Base-by-base conservation (phyloP, 2,329 filamentous ascomycete genomes). In the Kalaharituber pfeilii region DNA sequence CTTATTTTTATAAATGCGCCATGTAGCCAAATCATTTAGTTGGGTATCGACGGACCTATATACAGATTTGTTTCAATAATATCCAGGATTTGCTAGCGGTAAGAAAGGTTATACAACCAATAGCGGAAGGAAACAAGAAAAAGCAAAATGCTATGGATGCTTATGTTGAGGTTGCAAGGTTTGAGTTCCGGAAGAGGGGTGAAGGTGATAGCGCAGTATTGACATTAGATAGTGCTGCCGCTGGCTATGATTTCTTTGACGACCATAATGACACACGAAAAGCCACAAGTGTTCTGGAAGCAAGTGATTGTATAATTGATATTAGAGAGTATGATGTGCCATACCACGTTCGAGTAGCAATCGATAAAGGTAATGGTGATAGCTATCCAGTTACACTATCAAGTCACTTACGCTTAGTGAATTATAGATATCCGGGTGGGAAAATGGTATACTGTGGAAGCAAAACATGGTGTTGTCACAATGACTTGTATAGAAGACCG, bases 291-390 rank as follows among this genome's bases (percentile, higher is more conserved):
- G 81, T 86, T 71, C 75, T 81, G 63, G 88, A 96, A 69, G 87
- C 89, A 56, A 94, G 87, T 75, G 89, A 96, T 75, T 95, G 82
- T 69, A 87, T 98, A 75, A 78, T 95, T 71, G 93, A 98, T 76
- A 94, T 98, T 68, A 81, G 91, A 75, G 91, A 98, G 73, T 98
- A 94, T 70, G 91, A 98, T 70, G 93, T 98, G 65, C 93, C 91
- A 61, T 98, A 98, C 73, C 91, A 98, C 74, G 91, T 98, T 66
- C 80, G 91, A 77, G 89, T 98, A 71, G 85, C 93, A 70, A 98
- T 98, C 71, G 91, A 98, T 71, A 78, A 86, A 75, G 77, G 84
- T 86, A 20, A 51, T 51, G 51, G 30, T 22, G n/a, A 15, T 15
- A n/a, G n/a, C n/a, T n/a, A n/a, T n/a, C n/a, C n/a, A 26, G n/a